Evolutionary conservation across 768 basidiomycete species (phyloP).

Genomic region (Tylopilus plumbeoviolaceoides): DNA sequence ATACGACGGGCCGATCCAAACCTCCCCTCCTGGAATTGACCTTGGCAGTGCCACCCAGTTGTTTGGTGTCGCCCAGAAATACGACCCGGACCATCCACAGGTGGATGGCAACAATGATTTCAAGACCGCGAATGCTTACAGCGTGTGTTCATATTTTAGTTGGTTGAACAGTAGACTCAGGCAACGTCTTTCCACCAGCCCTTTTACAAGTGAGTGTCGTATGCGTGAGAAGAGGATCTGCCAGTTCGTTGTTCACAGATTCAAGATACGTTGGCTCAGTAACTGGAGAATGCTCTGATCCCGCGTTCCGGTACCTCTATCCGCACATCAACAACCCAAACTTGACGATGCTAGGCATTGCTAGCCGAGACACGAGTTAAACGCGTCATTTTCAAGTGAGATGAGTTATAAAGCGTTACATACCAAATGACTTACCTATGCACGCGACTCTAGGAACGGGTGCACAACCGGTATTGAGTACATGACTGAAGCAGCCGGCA

Average conservation of each 20-base stretch:
- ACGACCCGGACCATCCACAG: conserved; percentile 42
- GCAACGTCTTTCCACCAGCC: conserved; percentile 5
- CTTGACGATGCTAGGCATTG: neutral
- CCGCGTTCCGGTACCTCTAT: conserved; percentile 2
- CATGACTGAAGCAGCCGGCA: neutral
- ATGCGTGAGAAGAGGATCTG: neutral
- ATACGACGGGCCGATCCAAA: conserved; percentile 29
- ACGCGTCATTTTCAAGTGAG: conserved; percentile 2
- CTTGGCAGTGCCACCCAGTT: conserved; percentile 36
- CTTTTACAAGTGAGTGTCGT: conserved; percentile 12
- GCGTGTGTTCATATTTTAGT: conserved; percentile 7
- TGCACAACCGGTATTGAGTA: conserved; percentile 5
- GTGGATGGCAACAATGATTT: conserved; percentile 50
- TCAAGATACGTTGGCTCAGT: conserved; percentile 1
- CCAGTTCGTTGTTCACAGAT: neutral
- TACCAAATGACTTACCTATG: neutral
- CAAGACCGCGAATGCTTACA: conserved; percentile 23
- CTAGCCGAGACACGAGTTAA: conserved; percentile 2
- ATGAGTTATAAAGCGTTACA: neutral
- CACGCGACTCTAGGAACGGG: neutral
- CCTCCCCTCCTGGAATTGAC: conserved; percentile 10
- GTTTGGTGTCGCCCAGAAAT: conserved; percentile 41
- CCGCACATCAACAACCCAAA: neutral
- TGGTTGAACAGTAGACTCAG: no score
- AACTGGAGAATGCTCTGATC: conserved; percentile 2